phyloP scores from a whole-genome alignment of 805 yeast genomes.

The Candida morakotiae region DNA sequence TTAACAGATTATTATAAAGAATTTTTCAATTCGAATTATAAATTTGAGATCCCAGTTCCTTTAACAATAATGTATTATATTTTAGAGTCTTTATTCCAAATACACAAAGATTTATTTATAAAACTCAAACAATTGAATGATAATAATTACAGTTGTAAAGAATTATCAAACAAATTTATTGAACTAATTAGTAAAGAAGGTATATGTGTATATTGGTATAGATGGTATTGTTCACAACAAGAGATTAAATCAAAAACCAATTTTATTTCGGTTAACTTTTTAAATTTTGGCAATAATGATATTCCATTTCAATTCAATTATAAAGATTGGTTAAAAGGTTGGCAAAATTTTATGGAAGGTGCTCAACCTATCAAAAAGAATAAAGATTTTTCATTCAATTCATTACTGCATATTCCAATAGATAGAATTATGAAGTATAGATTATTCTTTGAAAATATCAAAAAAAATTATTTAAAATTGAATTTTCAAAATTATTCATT shows the following conservation, averaged over 20 bases:
- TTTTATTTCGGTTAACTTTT: no score
- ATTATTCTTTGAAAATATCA: slow-evolving; percentile 41
- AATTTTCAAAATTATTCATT: slow-evolving; percentile 4
- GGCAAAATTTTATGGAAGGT: slow-evolving; percentile 36
- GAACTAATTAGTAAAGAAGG: slow-evolving; percentile 8
- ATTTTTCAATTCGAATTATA: slow-evolving; percentile 17
- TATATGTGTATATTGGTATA: slow-evolving; percentile 19
- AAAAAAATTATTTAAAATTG: slow-evolving; percentile 11
- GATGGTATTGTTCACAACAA: slow-evolving; percentile 20
- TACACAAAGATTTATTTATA: slow-evolving; percentile 25
- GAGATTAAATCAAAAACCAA: slow-evolving; percentile 27
- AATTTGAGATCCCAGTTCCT: slow-evolving; percentile 27
- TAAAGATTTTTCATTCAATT: slow-evolving; percentile 49
- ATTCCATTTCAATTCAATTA: no score
- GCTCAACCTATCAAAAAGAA: slow-evolving; percentile 31
- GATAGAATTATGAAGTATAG: slow-evolving; percentile 47
- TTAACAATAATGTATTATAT: slow-evolving; percentile 7
- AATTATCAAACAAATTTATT: not conserved
- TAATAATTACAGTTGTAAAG: not conserved
- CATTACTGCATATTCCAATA: slow-evolving; percentile 53
- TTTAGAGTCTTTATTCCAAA: slow-evolving; percentile 15
- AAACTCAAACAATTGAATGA: no score
- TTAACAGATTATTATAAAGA: slow-evolving; percentile 43
- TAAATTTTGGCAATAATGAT: no score
- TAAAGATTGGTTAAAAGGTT: slow-evolving; percentile 22